Evolutionary conservation across 495 filamentous ascomycete genomes (phyloP), one percentile per base, ranked within the genome.

Genomic region (Elasticomyces elasticus): DNA sequence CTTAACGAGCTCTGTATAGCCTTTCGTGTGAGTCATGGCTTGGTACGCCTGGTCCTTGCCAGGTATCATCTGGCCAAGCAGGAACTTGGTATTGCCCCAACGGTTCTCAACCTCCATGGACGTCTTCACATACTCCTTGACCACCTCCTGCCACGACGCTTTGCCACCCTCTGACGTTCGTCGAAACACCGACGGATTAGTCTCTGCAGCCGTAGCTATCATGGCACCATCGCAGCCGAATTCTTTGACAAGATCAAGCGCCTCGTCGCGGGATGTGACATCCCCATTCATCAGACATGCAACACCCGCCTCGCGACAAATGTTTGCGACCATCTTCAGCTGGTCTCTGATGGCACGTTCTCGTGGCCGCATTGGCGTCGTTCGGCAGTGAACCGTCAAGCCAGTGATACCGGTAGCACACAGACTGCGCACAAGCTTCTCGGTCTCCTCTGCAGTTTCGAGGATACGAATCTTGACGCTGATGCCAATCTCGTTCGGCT

Each of bases 271-370:
- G 15, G 72, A 76, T 17, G 76, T 78, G 0, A 98, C 88, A 63
- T 98, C 92, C 12, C 92, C 92, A 64, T 98, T 98, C 82, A 95
- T 89, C 12, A 96, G 66, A 62, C 88, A 92, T 2, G 89, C 87
- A 9, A 98, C 87, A 10, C 90, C 89, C 1, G 81, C 82, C 46
- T 88, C 79, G 31, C 77, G 78, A 63, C 92, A 98, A 5, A 94
- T 72, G 13, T 76, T 68, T 0, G 74, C 82, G 45, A 98, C 73
- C 84, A 91, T 91, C 30, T 74, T 73, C 48, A 98, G 71, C 69
- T 95, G 88, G 22, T 85, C 85, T 15, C 94, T 77, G 43, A 96
- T 86, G 1, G 92, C 92, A 28, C 81, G 76, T 63, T 96, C 88
- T 12, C 89, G 71, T 10, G 91, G 89, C 24, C 92, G 82, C 92